Percentiles rank a stretch among this genome's conserved stretches.
These are phyloP conservation scores for Parafenestella ontariensis DNA, from an alignment of 2,329 filamentous ascomycete genomes.

Conservation along the genomic window DNA sequence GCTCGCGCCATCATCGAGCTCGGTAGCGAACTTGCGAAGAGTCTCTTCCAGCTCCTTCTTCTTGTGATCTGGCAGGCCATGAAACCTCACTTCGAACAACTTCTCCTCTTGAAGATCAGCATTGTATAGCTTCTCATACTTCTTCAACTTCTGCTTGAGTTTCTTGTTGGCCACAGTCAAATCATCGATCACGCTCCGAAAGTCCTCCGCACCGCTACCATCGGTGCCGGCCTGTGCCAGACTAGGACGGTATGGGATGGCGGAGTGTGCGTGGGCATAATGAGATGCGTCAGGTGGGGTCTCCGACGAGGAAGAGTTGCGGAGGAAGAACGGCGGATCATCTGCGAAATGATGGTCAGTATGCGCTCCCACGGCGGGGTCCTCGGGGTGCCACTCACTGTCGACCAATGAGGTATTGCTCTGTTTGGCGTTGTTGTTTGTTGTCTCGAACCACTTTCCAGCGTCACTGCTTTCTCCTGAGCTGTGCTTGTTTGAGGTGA, in stretches of 20 bases:
- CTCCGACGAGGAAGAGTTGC: conserved; percentile 53
- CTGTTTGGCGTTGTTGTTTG: conserved; percentile 56
- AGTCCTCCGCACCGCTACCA: conserved; percentile 74
- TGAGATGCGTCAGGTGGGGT: conserved; percentile 49
- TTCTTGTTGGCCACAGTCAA: conserved; percentile 84
- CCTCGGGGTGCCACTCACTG: conserved; percentile 38
- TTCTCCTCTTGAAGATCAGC: conserved; percentile 75
- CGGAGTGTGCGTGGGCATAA: conserved; percentile 14
- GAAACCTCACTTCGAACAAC: conserved; percentile 82
- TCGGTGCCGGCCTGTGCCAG: conserved; percentile 53
- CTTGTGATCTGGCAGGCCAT: conserved; percentile 74
- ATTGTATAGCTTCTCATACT: conserved; percentile 71
- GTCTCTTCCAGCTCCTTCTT: conserved; percentile 78
- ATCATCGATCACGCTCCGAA: conserved; percentile 84
- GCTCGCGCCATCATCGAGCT: conserved; percentile 57
- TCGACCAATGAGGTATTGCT: conserved; percentile 50
- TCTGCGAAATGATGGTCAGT: conserved; percentile 32
- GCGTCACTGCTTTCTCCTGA: conserved; percentile 61
- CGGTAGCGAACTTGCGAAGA: conserved; percentile 72
- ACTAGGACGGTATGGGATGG: conserved; percentile 36
- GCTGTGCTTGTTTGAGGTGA: conserved; percentile 48
- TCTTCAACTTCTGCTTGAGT: conserved; percentile 74
- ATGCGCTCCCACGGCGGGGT: neutral
- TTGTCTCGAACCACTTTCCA: conserved; percentile 60
- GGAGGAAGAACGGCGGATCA: conserved; percentile 55